A percentile compares a stretch with the other conserved stretches of the same genome.
Evolutionary conservation across 495 filamentous ascomycete species (phyloP).

Genomic region (Daldinia caldariorum): DNA sequence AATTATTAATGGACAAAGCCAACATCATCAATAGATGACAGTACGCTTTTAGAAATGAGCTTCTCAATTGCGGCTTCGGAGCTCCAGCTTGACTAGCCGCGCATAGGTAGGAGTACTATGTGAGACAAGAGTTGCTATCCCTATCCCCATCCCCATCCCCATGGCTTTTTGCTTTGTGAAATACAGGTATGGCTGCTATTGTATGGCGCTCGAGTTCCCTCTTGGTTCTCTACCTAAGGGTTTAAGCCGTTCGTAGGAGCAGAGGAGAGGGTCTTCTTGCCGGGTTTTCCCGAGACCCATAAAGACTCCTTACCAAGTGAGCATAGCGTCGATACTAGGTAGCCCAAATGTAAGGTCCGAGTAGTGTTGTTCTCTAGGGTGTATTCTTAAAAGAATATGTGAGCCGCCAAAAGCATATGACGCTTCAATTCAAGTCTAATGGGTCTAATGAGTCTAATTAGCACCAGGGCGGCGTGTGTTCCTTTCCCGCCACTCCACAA

Average conservation of each 20-base stretch:
- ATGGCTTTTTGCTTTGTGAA: neutral
- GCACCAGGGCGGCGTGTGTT: neutral
- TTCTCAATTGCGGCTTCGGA: slow-evolving; percentile 42
- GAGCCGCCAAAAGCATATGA: slow-evolving; percentile 31
- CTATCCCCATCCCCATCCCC: neutral
- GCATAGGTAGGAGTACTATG: slow-evolving; percentile 9
- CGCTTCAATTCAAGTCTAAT: slow-evolving; percentile 24
- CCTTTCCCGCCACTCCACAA: slow-evolving; percentile 35
- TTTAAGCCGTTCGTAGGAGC: slow-evolving; percentile 1
- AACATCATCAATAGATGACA: slow-evolving; percentile 38
- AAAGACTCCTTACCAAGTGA: slow-evolving; percentile 31
- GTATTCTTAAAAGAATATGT: slow-evolving; percentile 3
- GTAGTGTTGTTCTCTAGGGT: neutral
- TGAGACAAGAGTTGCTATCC: slow-evolving; percentile 8
- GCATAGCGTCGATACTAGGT: slow-evolving; percentile 42
- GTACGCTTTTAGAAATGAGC: slow-evolving; percentile 39
- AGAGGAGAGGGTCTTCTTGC: slow-evolving; percentile 11
- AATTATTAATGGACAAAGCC: slow-evolving; percentile 40
- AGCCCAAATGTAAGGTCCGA: slow-evolving; percentile 33
- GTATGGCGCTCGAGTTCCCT: slow-evolving; percentile 5
- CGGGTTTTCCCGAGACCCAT: slow-evolving; percentile 43
- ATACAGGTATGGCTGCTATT: too few species aligned
- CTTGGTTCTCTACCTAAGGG: neutral
- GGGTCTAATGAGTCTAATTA: slow-evolving; percentile 7
- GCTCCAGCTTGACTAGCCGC: slow-evolving; percentile 17